phyloP scores from a whole-genome alignment of 305 asterid species.

The Fraxinus nigra region DNA sequence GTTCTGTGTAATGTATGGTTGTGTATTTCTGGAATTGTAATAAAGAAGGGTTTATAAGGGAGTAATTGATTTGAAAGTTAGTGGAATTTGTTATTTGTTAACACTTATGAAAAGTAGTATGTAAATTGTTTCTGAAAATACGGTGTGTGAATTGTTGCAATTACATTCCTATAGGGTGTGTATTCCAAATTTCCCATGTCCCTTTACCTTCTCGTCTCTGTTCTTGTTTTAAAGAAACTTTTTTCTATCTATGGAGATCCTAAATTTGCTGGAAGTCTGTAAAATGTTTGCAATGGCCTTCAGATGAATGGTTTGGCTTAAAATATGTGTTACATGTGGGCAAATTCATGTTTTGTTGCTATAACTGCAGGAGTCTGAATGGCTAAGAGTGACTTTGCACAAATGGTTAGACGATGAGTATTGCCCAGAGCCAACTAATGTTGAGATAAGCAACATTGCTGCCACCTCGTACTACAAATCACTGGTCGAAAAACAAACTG shows the following conservation, averaged over 20 bases:
- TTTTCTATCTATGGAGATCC: neutral
- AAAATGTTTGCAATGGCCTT: neutral
- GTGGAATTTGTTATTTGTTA: neutral
- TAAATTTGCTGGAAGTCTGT: neutral
- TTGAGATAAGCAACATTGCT: slow-evolving; percentile 73
- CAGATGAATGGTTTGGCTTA: neutral
- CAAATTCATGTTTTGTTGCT: neutral
- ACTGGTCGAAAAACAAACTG: slow-evolving; percentile 53
- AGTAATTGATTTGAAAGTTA: neutral
- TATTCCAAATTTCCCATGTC: neutral
- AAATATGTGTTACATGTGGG: neutral
- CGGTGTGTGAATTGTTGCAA: neutral
- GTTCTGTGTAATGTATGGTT: neutral
- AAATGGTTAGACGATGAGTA: slow-evolving; percentile 95
- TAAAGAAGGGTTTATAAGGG: neutral
- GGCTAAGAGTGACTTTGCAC: slow-evolving; percentile 72
- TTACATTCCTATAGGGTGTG: neutral
- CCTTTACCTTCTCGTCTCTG: neutral
- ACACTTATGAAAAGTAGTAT: neutral
- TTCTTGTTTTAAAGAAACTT: neutral
- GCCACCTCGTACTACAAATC: slow-evolving; percentile 65
- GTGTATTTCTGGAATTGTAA: neutral
- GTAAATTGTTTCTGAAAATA: neutral
- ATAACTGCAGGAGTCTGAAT: slow-evolving; percentile 63
- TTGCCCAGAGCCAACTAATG: slow-evolving; percentile 82